These are phyloP conservation scores for Boletus sp. DNA, from an alignment of 768 basidiomycete genomes.

Conservation along the genomic window DNA sequence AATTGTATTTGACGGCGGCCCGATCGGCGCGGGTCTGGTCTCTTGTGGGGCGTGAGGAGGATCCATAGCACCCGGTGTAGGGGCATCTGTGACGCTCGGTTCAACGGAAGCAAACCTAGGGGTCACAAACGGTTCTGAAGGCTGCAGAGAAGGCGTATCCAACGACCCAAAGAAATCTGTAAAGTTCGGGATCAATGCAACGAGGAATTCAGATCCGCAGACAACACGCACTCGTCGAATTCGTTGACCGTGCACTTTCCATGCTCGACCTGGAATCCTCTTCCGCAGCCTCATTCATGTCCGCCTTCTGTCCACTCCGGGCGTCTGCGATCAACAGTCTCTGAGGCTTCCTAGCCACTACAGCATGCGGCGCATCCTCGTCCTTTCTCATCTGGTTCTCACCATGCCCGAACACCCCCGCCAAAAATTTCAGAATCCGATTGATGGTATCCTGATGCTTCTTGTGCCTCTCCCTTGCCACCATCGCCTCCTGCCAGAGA, in stretches of 20 bases:
- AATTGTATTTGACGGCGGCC: slow-evolving; percentile 10
- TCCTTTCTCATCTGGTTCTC: slow-evolving; percentile 38
- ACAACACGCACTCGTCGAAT: slow-evolving; percentile 9
- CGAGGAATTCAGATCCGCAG: neutral
- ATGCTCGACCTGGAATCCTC: slow-evolving; percentile 35
- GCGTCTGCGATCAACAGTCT: slow-evolving; percentile 68
- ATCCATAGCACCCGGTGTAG: slow-evolving; percentile 14
- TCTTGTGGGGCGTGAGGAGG: slow-evolving; percentile 12
- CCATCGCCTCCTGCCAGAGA: slow-evolving; percentile 89
- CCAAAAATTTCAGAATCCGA: slow-evolving; percentile 90
- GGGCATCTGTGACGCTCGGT: slow-evolving; percentile 15
- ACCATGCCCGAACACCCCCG: slow-evolving; percentile 77
- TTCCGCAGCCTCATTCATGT: slow-evolving; percentile 38
- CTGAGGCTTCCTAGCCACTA: slow-evolving; percentile 48
- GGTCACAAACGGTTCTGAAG: slow-evolving; percentile 30
- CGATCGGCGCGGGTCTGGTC: slow-evolving; percentile 12
- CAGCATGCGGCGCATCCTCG: slow-evolving; percentile 37
- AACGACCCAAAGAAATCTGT: slow-evolving; percentile 44
- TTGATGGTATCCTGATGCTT: slow-evolving; percentile 97
- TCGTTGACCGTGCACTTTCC: slow-evolving; percentile 24
- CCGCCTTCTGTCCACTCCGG: slow-evolving; percentile 34
- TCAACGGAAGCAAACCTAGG: slow-evolving; percentile 30
- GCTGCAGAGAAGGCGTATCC: slow-evolving; percentile 43
- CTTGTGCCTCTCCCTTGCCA: slow-evolving; percentile 74
- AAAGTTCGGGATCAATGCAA: neutral